Percentiles rank a stretch among this genome's conserved stretches.
Evolutionary conservation across 1,139 yeast species (phyloP).

Genomic region (Suhomyces anneliseae): DNA sequence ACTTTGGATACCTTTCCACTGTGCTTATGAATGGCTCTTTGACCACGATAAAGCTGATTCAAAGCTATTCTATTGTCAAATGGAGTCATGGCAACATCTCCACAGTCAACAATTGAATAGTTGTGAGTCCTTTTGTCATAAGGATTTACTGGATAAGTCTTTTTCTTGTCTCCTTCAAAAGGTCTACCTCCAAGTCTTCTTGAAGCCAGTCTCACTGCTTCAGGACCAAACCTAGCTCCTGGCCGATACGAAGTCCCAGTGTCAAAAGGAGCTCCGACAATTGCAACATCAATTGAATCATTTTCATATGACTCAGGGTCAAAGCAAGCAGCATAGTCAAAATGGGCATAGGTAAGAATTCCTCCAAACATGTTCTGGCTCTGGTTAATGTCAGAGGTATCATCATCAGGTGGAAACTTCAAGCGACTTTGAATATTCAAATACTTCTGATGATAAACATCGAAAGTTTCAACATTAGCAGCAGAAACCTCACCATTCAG

Average conservation of each 20-base stretch:
- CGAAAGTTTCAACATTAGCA: neutral
- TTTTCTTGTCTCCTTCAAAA: slow-evolving; percentile 15
- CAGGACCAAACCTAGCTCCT: slow-evolving; percentile 55
- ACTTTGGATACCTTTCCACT: slow-evolving; percentile 14
- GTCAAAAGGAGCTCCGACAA: slow-evolving; percentile 55
- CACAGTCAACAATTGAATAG: slow-evolving; percentile 49
- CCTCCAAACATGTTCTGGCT: slow-evolving; percentile 37
- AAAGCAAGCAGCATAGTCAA: slow-evolving; percentile 42
- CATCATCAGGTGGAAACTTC: slow-evolving; percentile 37
- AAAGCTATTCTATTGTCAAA: slow-evolving; percentile 55
- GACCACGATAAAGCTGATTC: slow-evolving; percentile 53
- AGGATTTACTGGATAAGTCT: slow-evolving; percentile 22
- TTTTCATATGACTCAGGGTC: slow-evolving; percentile 15
- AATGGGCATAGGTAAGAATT: slow-evolving; percentile 47
- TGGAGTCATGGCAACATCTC: slow-evolving; percentile 57
- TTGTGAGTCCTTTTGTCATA: slow-evolving; percentile 30
- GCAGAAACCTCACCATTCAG: neutral
- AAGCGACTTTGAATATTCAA: slow-evolving; percentile 20
- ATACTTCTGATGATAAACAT: slow-evolving; percentile 8
- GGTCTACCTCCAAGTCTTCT: slow-evolving; percentile 37
- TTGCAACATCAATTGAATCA: slow-evolving; percentile 41
- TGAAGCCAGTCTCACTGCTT: slow-evolving; percentile 42
- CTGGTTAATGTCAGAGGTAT: slow-evolving; percentile 31
- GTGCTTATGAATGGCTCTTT: slow-evolving; percentile 46
- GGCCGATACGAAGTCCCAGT: slow-evolving; percentile 51